Base-by-base conservation (phyloP, 768 basidiomycete species). In the Hypholoma sublateritium region DNA sequence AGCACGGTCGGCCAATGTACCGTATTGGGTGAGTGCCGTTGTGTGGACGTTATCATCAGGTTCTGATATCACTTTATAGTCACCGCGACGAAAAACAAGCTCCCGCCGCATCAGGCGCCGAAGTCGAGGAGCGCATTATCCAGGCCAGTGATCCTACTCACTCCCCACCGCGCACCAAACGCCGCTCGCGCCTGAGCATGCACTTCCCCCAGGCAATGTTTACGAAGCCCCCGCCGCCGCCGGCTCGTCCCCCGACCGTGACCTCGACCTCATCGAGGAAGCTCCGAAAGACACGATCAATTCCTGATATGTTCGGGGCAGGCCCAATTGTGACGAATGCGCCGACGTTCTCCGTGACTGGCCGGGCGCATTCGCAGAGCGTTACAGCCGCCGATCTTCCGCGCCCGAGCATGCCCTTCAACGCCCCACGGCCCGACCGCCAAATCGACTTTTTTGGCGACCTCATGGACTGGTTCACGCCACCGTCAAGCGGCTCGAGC, bases 1-100 rank as follows among this genome's bases (percentile, higher is more conserved):
- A 91, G 67, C 85, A 89, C 70, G 91, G 91, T 52, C 85, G 84
- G 64, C 78, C 81, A 67, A 83, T 89, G 78, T 92, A 78, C 72
- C 87, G 91, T 48, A 80, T 94, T 44, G 85, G 89, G 90, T 91
- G 58, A 70, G 86, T 58, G 17, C 24, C 37, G 48, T 39, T 44
- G 34, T 51, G 24, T 57, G 34, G 41, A 41, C 41, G 43, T 11
- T 49, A 13, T 25, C 21, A 16, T 46, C 39, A 53, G 45, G 28
- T 48, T 8, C 50, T 55, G 19, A 51, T 47, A 32, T 32, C 51
- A 34, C 41, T 43, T 47, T 63, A 47, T 56, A 89, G 88, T 54
- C 80, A 77, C 54, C 85, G 85, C 52, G 85, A 62, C 42, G 56
- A 84, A 62, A 73, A 82, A 25, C 75, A 82, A 42, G 84, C 88